Evolutionary conservation across 805 yeast species (phyloP), one percentile per base, ranked within the genome.

Genomic region (Ogataea paradorogensis): DNA sequence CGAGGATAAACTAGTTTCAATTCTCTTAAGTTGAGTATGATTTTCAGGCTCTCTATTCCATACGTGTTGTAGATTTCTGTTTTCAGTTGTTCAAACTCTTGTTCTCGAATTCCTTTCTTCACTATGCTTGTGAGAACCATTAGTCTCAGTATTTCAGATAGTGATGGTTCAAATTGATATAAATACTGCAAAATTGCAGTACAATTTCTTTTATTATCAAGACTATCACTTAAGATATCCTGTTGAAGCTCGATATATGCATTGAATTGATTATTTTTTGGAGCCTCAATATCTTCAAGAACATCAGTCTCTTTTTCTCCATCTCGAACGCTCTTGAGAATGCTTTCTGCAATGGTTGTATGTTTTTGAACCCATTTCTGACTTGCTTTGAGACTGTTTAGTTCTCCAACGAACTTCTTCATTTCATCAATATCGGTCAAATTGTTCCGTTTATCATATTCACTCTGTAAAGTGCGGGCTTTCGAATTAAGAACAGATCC

Each of bases 301-400:
- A 31, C 38, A 2, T 44, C 49, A 4, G 31, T 15, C 3, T 27
- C 40, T 5, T 46, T 50, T n/a, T 51, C 55, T 14, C 43, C 46
- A 3, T 33, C 45, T 28, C 40, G 39, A 22, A 52, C 58, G 2
- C 58, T 40, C 9, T 65, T 56, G 52, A 86, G 63, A 1, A 86
- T 69, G 23, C 65, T 66, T 51, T 87, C 93, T 8, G 91, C 84
- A n/a, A 89, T 60, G 4, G 63, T 63, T 0, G 96, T 86, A 56
- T 87, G 95, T 41, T 76, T 74, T 46, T 83, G 76, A 21, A 93
- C 73, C 49, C 77, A 66, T 27, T 73, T 79, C 59, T 89, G 95
- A 33, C 76, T 71, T 7, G 70, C 65, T 42, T 88, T 90, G 33
- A 91, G 61, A 10, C 70, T 71, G 7, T 84, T 80, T 23, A 91